These are phyloP conservation scores for Mimosa pudica DNA, from an alignment of 306 rosid species.

Conservation along the genomic window DNA sequence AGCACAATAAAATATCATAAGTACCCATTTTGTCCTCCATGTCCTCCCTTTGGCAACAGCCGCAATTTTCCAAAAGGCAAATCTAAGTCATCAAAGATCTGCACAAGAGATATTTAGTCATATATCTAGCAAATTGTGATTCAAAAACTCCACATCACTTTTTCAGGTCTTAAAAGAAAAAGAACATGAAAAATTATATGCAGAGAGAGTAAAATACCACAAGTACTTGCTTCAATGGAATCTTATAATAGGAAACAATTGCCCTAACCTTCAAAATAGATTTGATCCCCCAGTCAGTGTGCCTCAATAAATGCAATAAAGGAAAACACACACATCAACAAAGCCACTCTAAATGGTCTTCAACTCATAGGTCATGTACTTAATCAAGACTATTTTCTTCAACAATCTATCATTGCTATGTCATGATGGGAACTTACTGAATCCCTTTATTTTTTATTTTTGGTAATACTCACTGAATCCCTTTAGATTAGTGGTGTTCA, in stretches of 20 bases:
- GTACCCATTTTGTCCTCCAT: constrained; percentile 98
- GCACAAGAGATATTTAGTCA: constrained; percentile 36
- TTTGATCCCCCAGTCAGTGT: constrained; percentile 37
- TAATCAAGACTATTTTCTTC: constrained; percentile 9
- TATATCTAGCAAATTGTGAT: constrained; percentile 20
- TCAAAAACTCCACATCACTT: constrained; percentile 18
- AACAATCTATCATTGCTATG: neutral
- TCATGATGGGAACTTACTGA: neutral
- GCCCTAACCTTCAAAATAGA: constrained; percentile 78
- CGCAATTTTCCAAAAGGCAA: constrained; percentile 85
- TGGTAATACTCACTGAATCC: neutral
- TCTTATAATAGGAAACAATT: constrained; percentile 84
- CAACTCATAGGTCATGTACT: neutral
- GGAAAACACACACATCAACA: constrained; percentile 1
- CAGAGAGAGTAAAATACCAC: constrained; percentile 60
- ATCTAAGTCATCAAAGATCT: constrained; percentile 94
- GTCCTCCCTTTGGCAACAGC: constrained; percentile 96
- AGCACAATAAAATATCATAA: constrained; percentile 23
- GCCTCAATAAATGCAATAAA: constrained; percentile 29
- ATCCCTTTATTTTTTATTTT: neutral
- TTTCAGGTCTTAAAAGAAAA: constrained; percentile 23
- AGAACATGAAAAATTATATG: neutral
- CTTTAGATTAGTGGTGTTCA: neutral
- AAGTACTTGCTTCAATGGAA: constrained; percentile 89
- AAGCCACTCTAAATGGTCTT: neutral